These are phyloP conservation scores for Chaetomium strumarium DNA, from an alignment of 2,329 filamentous ascomycete species.

Conservation along the genomic window DNA sequence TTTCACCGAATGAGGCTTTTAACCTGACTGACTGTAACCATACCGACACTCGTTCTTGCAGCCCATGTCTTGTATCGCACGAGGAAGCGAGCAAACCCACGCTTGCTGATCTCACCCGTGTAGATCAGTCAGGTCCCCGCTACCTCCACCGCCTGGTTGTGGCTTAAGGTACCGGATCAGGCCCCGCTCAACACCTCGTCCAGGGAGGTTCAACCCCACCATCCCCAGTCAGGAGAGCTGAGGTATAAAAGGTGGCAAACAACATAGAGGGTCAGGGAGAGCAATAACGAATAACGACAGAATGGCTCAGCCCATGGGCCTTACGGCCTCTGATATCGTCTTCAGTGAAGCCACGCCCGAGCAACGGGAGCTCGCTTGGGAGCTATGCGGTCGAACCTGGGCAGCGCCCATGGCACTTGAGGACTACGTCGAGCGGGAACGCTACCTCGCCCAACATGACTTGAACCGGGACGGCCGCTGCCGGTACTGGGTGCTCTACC, in stretches of 20 bases:
- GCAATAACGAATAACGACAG: background rate
- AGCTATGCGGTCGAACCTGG: constrained; percentile 29
- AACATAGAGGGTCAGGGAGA: no score
- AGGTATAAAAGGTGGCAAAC: no score
- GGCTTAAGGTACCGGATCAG: background rate
- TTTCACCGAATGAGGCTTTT: no score
- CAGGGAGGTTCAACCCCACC: no score
- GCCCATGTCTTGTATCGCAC: no score
- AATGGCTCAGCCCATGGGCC: constrained; percentile 21
- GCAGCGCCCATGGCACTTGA: constrained; percentile 27
- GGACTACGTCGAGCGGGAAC: constrained; percentile 28
- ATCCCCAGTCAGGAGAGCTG: no score
- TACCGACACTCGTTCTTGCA: no score
- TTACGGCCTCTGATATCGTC: constrained; percentile 24
- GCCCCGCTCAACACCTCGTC: background rate
- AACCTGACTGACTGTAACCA: no score
- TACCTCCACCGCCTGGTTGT: background rate
- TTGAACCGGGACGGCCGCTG: constrained; percentile 24
- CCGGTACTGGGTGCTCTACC: constrained; percentile 30
- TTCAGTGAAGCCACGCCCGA: constrained; percentile 28
- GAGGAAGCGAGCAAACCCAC: no score
- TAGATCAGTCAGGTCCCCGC: background rate
- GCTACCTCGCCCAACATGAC: constrained; percentile 25
- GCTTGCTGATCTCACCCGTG: no score
- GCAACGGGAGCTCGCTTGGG: constrained; percentile 28